phyloP scores from a whole-genome alignment of 345 rosid species.

The Aquilaria yunnanensis region DNA sequence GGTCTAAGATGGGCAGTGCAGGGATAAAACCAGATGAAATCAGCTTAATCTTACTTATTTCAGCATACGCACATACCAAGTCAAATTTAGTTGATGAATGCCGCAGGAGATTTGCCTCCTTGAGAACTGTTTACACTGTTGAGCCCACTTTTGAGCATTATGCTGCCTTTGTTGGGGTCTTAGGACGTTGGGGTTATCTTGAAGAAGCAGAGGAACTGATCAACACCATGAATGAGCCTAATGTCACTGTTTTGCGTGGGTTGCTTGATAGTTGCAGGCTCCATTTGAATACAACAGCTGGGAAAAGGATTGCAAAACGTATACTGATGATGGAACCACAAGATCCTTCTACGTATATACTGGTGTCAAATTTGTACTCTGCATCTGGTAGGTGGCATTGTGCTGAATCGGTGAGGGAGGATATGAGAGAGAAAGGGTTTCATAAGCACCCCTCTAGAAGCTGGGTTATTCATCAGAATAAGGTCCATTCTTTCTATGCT shows the following conservation, averaged over 20 bases:
- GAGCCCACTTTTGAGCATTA: slow-evolving; percentile 70
- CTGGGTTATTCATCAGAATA: slow-evolving; percentile 67
- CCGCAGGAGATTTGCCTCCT: slow-evolving; percentile 44
- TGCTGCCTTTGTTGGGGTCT: slow-evolving; percentile 48
- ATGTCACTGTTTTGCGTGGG: slow-evolving; percentile 57
- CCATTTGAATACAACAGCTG: slow-evolving; percentile 45
- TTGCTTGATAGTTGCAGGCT: slow-evolving; percentile 73
- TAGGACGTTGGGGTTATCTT: slow-evolving; percentile 72
- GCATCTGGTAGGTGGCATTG: slow-evolving; percentile 85
- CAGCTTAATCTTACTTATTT: slow-evolving; percentile 40
- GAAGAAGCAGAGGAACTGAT: slow-evolving; percentile 71
- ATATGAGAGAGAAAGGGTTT: slow-evolving; percentile 55
- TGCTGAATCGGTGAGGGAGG: slow-evolving; percentile 57
- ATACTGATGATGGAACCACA: slow-evolving; percentile 47
- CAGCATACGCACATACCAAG: slow-evolving; percentile 49
- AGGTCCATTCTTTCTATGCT: slow-evolving; percentile 52
- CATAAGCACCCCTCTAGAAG: slow-evolving; percentile 69
- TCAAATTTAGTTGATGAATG: slow-evolving; percentile 47
- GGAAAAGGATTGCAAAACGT: slow-evolving; percentile 49
- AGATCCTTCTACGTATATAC: slow-evolving; percentile 62
- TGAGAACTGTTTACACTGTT: slow-evolving; percentile 35
- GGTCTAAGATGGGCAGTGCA: slow-evolving; percentile 47
- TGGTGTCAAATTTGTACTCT: slow-evolving; percentile 76
- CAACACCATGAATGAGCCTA: slow-evolving; percentile 42
- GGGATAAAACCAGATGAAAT: slow-evolving; percentile 43